A percentile compares a stretch with the other conserved stretches of the same genome.
These are phyloP conservation scores for Fraxinus platypoda DNA, from an alignment of 305 asterid genomes.

Conservation along the genomic window DNA sequence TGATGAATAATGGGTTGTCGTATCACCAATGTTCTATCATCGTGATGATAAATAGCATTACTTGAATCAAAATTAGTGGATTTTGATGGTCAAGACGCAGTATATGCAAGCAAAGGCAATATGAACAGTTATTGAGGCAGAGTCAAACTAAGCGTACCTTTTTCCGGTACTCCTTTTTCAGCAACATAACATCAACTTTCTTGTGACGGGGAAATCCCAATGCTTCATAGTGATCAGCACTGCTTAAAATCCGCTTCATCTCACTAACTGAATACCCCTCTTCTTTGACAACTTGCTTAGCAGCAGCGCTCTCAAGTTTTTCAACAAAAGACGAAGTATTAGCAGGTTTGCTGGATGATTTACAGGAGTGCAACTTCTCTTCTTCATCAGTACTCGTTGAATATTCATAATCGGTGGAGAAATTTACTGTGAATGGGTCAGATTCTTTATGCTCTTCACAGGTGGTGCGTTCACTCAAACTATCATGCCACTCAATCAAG, in stretches of 20 bases:
- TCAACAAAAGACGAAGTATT: slow-evolving; percentile 47
- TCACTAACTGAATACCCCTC: slow-evolving; percentile 62
- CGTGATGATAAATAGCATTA: too few species aligned
- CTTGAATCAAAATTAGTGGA: background rate
- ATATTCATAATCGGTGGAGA: slow-evolving; percentile 58
- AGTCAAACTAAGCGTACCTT: slow-evolving; percentile 47
- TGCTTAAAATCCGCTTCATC: slow-evolving; percentile 78
- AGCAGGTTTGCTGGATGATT: slow-evolving; percentile 57
- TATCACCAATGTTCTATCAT: too few species aligned
- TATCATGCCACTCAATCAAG: slow-evolving; percentile 85
- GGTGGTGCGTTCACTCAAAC: slow-evolving; percentile 64
- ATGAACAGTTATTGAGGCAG: background rate
- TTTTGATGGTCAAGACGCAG: background rate
- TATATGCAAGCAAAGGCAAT: background rate
- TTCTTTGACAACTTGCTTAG: slow-evolving; percentile 60
- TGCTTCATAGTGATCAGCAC: slow-evolving; percentile 91
- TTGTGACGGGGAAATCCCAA: slow-evolving; percentile 72
- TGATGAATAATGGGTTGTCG: too few species aligned
- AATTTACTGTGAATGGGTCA: slow-evolving; percentile 64
- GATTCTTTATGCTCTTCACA: slow-evolving; percentile 64
- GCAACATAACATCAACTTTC: slow-evolving; percentile 56
- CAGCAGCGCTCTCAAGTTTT: slow-evolving; percentile 54
- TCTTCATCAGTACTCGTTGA: slow-evolving; percentile 62
- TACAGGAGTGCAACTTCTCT: slow-evolving; percentile 63
- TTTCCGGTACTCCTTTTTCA: slow-evolving; percentile 92